phyloP scores from a whole-genome alignment of 2,329 filamentous ascomycete genomes.

The Phialophora macrospora region DNA sequence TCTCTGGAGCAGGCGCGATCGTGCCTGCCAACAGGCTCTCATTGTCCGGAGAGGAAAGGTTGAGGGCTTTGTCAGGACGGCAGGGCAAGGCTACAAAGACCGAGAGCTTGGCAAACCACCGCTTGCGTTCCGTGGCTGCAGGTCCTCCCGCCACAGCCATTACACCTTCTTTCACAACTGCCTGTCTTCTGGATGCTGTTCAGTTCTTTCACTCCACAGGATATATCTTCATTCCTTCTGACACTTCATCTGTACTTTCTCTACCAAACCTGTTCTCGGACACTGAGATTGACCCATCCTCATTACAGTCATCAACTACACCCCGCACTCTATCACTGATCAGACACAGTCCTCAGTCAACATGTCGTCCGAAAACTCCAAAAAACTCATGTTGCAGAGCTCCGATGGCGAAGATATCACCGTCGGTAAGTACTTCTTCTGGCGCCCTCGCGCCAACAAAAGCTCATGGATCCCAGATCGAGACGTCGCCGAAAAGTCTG shows the following conservation, averaged over 20 bases:
- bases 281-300: conserved; percentile 11
- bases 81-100: neutral
- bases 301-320: conserved; percentile 12
- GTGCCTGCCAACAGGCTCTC: neutral
- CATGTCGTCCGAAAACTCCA: conserved; percentile 37
- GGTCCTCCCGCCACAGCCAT: neutral
- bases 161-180: conserved; percentile 2
- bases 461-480: conserved; percentile 63
- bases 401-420: conserved; percentile 57
- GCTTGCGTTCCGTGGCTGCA: neutral
- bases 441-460: conserved; percentile 4
- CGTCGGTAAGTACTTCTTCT: conserved; percentile 54
- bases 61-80: neutral
- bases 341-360: conserved; percentile 26
- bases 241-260: conserved; percentile 10
- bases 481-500: conserved; percentile 83
- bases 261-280: neutral
- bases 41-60: neutral
- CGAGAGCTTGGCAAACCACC: neutral
- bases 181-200: neutral
- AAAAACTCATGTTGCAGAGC: conserved; percentile 54
- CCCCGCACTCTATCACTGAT: conserved; percentile 13
- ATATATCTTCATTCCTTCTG: neutral
- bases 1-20: too few species aligned
- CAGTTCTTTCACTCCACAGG: neutral